Evolutionary conservation across 768 basidiomycete species (phyloP), one percentile per base, ranked within the genome.

Genomic region (Kwoniella bestiolae): DNA sequence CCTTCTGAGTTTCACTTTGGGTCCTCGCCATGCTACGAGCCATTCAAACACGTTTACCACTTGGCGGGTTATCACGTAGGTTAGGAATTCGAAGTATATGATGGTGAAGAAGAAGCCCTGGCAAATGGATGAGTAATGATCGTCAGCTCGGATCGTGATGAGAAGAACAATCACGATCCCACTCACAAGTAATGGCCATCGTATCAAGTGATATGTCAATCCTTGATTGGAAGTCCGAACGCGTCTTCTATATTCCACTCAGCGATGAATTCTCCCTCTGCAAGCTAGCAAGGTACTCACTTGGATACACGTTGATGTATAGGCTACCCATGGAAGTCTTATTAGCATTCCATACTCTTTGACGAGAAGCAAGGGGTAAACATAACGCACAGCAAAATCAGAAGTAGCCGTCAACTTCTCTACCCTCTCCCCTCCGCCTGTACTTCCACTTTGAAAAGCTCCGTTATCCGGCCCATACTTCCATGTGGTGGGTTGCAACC

Each of bases 1-100:
- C 66, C 88, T 87, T 66, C 95, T 84, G 3, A 99, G 82, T 16
- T 85, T 77, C 2, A 92, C 92, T 74, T 92, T 93, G 66, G 86
- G 84, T 7, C 95, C 95, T 58, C 92, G 83, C 94, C 94, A 97
- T 51, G 92, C 92, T 26, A 89, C 87, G 47, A 95, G 78, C 87
- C 89, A 97, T 82, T 99, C 95, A 78, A 96, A 92, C 3, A 91
- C 86, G 76, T 97, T 97, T 46, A 99, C 96, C 18, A 95, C 75
- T 79, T 99, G 95, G 16, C 95, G 85, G 51, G 93, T 91, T 35
- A 91, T 69, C 41, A 98, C 86, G 73, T 99, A 99, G 28, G 72
- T 63, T 35, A 79, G 63, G 78, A 98, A 97, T 80, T 97, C 90
- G 14, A 84, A 84, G 41, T 87, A 85, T 61, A 98, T 96, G 80